Evolutionary conservation across 2,329 filamentous ascomycete species (phyloP), one percentile per base, ranked within the genome.

Genomic region (Xylaria sp.): DNA sequence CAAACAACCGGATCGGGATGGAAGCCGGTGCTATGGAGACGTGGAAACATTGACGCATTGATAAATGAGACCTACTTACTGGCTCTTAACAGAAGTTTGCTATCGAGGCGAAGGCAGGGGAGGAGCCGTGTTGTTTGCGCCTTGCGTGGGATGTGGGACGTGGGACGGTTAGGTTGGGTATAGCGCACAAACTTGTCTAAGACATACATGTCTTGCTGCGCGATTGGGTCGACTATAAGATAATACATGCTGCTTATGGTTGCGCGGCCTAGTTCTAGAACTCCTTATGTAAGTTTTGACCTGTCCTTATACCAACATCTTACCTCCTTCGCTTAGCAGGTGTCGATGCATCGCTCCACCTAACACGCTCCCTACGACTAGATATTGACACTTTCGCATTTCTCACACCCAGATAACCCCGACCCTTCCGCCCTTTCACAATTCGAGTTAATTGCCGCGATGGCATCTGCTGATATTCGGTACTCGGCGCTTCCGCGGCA

Each of bases 141-240:
- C 48, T 51, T 51, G 48, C 48, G 48, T 51, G 48, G 3, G 24
- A 30, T 30, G 48, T 51, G 24, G 48, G 48, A 51, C 48, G 21
- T 27, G 21, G 48, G 21, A 51, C 24, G 24, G 6, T 47, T 47
- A 9, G 17, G 42, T 30, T 51, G 48, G 48, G 48, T 5, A 47
- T 47, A 30, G 24, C 24, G 24, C 48, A 51, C 48, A 51, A 51
- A 51, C 48, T 51, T 30, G 48, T 30, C 24, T 27, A 27, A 30
- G 24, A 51, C 21, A 30, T 19, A 17, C 21, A 51, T 11, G 24
- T 30, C 24, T 30, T 17, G 8, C 24, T 12, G 30, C 48, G 7
- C 12, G 17, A 30, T 30, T 42, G 12, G 39, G 14, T 42, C 11
- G 39, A 42, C 39, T 42, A 42, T 42, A 17, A 42, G 39, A 42